Base-by-base conservation (phyloP, 345 rosid species). In the Kernera saxatilis region DNA sequence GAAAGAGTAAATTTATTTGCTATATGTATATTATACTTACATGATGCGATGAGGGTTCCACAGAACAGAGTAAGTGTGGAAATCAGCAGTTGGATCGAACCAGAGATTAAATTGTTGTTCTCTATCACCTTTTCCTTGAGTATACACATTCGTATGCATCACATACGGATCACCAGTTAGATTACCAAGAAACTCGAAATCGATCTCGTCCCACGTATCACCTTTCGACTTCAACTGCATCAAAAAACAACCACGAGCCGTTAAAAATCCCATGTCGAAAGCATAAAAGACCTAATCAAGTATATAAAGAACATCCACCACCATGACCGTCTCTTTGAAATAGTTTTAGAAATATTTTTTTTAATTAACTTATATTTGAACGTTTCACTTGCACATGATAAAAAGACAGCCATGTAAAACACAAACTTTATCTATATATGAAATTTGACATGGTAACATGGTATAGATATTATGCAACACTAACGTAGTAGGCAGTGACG, bases 121-220 rank as follows among this genome's bases (percentile, higher is more conserved):
- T 65, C 85, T 82, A 61, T 81, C 75, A 64, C 93, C 96, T 71
- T 85, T 84, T 2, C 93, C 93, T 67, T 86, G 85, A 54, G 79
- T 83, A 44, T 64, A 87, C 37, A 89, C 82, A 59, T 89, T 87
- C 0, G 91, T 90, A 65, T 90, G 96, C 50, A 88, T 75, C 23
- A 69, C 74, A 29, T 85, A 87, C 39, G 93, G 96, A 1, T 84
- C 77, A 29, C 91, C 93, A 15, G 81, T 87, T 51, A 82, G 44
- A 66, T 90, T 90, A 23, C 97, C 94, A 61, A 86, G 62, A 84
- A 90, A 90, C 66, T 88, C 97, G 25, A 91, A 84, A 67, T 87
- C 92, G 12, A 91, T 85, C 57, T 88, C 95, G 59, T 88, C 93
- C 85, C 87, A 84, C 6, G 77, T 39, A 49, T 82, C 64, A 35